phyloP scores from a whole-genome alignment of 1,284 basidiomycete species.

The Cronartium ribicola region DNA sequence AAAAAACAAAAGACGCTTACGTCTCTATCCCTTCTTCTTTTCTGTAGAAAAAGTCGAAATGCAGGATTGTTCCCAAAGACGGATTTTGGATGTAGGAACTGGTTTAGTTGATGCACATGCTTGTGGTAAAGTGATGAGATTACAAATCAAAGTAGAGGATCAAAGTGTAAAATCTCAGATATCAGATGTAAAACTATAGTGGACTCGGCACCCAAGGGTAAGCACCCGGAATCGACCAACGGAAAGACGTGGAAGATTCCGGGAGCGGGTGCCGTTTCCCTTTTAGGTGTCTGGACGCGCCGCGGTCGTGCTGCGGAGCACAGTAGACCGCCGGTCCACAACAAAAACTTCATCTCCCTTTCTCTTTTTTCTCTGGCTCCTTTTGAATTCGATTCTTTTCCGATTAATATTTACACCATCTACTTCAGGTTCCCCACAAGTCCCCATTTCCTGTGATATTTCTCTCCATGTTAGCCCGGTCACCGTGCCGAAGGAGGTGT shows the following conservation, averaged over 20 bases:
- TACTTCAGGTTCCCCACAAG: too few relatives aligned
- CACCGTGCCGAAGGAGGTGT: too few relatives aligned
- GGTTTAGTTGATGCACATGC: slow-evolving; percentile 97
- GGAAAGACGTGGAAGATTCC: too few relatives aligned
- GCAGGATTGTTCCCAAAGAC: slow-evolving; percentile 91
- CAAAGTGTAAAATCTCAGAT: slow-evolving; percentile 79
- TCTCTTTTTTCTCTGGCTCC: slow-evolving; percentile 55
- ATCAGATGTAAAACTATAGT: slow-evolving; percentile 80
- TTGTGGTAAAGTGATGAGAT: slow-evolving; percentile 70
- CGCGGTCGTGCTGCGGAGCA: too few relatives aligned
- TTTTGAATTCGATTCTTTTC: slow-evolving; percentile 69
- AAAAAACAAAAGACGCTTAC: too few relatives aligned
- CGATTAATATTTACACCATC: slow-evolving; percentile 50
- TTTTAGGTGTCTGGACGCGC: too few relatives aligned
- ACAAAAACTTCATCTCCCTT: slow-evolving; percentile 63
- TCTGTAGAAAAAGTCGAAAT: not conserved
- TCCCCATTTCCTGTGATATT: too few relatives aligned
- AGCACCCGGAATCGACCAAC: too few relatives aligned
- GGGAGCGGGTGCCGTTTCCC: too few relatives aligned
- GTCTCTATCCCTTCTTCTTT: not conserved
- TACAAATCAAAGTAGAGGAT: slow-evolving; percentile 96
- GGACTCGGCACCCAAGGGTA: too few relatives aligned
- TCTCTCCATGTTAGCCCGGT: too few relatives aligned
- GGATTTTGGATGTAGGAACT: slow-evolving; percentile 83
- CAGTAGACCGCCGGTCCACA: too few relatives aligned